Evolutionary conservation across 1,139 yeast species (phyloP), one percentile per base, ranked within the genome.

Genomic region (Saccharomyces hybrid): DNA sequence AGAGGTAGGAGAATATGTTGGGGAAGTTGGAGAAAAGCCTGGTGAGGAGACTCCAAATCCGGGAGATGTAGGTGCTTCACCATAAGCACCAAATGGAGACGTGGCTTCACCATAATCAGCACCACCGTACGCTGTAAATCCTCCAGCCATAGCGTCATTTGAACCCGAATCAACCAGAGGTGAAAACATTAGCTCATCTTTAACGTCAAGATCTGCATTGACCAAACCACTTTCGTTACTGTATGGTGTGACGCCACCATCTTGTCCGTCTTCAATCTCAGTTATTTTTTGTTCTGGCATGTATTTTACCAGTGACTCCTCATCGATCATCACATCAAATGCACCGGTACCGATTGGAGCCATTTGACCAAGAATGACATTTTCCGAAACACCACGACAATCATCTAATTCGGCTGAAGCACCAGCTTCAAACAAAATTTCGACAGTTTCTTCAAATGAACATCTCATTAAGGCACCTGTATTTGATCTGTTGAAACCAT

Each of bases 391-490:
- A 78, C 99, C 99, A 65, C 91, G 88, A 74, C 99, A 95, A 64
- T 93, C 98, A 75, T 95, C 99, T 60, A 93, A 77, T 70, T 95
- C 99, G 23, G 99, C 99, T 47, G 95, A 83, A 3, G 98, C 96
- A 70, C 97, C 99, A 42, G 99, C 99, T 69, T 95, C 99, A 65
- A 95, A 83, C 69, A 95, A 77, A 68, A 95, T 93, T 75, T 95
- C 99, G 47, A 93, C 99, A 2, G 99, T 95, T 73, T 95, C 99
- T 76, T 95, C 99, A 77, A 95, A 95, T 52, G 99, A 93, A 78
- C 97, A 93, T 75, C 99, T 84, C 99, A 95, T 95, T 69, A 95
- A 80, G 1, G 99, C 99, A 75, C 99, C 99, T 34, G 99, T 95
- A 63, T 93, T 97, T 41, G 96, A 88, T 75, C 99, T 86, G 73